phyloP scores from a whole-genome alignment of 1,284 basidiomycete genomes.

The Apiotrichum veenhuisii region DNA sequence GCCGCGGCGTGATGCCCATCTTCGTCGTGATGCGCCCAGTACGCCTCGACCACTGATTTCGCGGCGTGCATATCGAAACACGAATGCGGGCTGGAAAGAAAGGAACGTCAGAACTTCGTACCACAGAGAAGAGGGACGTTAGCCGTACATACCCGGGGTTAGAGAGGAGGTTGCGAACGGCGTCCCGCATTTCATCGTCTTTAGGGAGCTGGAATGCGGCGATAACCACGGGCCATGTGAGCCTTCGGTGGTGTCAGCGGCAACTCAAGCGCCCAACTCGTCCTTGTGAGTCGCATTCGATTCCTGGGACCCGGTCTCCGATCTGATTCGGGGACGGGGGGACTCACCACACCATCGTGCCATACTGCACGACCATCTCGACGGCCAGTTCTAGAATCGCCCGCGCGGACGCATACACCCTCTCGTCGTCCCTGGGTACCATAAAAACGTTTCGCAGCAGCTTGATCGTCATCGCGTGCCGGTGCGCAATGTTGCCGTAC shows the following conservation, averaged over 20 bases:
- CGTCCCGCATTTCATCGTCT: conserved; percentile 24
- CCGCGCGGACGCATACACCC: conserved; percentile 23
- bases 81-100: conserved; percentile 26
- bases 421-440: conserved; percentile 24
- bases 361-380: conserved; percentile 31
- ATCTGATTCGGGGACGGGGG: too few species aligned
- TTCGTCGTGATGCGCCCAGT: conserved; percentile 21
- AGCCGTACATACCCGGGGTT: conserved; percentile 29
- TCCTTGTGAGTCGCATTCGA: too few species aligned
- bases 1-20: background rate
- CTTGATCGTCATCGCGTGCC: conserved; percentile 35
- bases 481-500: conserved; percentile 39
- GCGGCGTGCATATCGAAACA: conserved; percentile 37
- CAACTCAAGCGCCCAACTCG: too few species aligned
- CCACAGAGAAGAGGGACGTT: too few species aligned
- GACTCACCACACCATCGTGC: conserved; percentile 32
- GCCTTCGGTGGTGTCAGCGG: too few species aligned
- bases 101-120: background rate
- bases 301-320: too few species aligned
- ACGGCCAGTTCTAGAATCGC: conserved; percentile 40
- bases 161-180: conserved; percentile 28
- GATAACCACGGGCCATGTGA: conserved; percentile 42
- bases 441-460: conserved; percentile 35
- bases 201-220: conserved; percentile 35
- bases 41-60: conserved; percentile 18